Evolutionary conservation across 2,329 filamentous ascomycete species (phyloP).

Genomic region (Colletotrichum trifolii): DNA sequence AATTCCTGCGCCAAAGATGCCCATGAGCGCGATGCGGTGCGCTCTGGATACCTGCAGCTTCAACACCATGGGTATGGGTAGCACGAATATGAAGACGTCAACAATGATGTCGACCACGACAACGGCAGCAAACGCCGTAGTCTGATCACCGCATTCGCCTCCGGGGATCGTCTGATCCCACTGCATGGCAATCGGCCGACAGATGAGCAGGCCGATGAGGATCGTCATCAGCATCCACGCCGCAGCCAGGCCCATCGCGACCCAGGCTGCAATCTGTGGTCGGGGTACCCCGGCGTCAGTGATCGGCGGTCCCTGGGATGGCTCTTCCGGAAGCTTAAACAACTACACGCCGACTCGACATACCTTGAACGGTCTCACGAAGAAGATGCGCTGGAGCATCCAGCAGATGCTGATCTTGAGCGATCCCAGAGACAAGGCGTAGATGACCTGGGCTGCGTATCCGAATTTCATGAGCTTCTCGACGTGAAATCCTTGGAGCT

Average conservation of each 20-base stretch:
- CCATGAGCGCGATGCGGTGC: conserved; percentile 45
- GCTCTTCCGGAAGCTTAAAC: background rate
- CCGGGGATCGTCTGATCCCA: conserved; percentile 36
- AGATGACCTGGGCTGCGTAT: conserved; percentile 38
- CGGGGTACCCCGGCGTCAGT: background rate
- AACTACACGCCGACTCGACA: background rate
- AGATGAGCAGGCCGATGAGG: conserved; percentile 37
- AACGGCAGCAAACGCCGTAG: conserved; percentile 43
- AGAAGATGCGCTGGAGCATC: conserved; percentile 41
- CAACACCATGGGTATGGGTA: conserved; percentile 73
- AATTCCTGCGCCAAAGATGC: conserved; percentile 45
- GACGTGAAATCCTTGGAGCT: conserved; percentile 30
- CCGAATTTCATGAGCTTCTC: conserved; percentile 31
- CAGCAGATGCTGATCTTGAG: conserved; percentile 39
- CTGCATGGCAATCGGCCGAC: conserved; percentile 35
- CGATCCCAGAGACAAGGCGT: conserved; percentile 37
- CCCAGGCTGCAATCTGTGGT: conserved; percentile 27
- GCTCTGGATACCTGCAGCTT: conserved; percentile 59
- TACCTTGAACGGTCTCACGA: conserved; percentile 32
- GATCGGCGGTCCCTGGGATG: background rate
- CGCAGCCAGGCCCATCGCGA: conserved; percentile 32
- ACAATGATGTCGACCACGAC: conserved; percentile 63
- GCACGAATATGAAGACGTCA: conserved; percentile 71
- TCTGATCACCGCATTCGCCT: conserved; percentile 48
- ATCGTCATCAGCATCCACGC: conserved; percentile 39